Evolutionary conservation across 2,329 filamentous ascomycete species (phyloP), one percentile per base, ranked within the genome.

Genomic region (Epichloe scottii): DNA sequence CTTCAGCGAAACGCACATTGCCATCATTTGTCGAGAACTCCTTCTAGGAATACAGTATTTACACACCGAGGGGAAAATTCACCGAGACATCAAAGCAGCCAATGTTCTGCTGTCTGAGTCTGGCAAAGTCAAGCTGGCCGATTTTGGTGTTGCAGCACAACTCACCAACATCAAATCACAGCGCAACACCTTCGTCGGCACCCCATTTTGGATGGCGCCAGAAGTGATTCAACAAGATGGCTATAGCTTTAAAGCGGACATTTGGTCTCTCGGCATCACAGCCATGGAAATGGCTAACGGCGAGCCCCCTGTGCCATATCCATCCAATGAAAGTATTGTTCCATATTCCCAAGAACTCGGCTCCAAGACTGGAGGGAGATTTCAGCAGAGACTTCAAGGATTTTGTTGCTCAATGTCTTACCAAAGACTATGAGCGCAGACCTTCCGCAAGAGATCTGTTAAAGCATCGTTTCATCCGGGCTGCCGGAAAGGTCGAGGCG

Each of bases 141-240:
- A 98, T 69, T 98, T 98, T 64, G 93, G 93, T 53, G 93, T 98
- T 41, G 93, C 93, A 7, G 91, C 93, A 33, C 93, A 98, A 67
- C 76, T 98, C 61, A 95, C 89, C 54, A 95, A 96, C 64, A 95
- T 97, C 71, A 96, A 96, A 69, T 96, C 91, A 2, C 89, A 96
- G 67, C 82, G 93, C 50, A 91, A 97, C 68, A 98, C 93, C 0
- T 97, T 98, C 62, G 93, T 98, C 19, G 93, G 93, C 19, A 97
- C 91, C 0, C 93, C 93, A 0, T 95, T 94, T 64, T 95, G 89
- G 89, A 95, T 95, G 89, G 89, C 89, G 1, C 89, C 89, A 1
- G 89, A 95, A 64, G 89, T 95, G 37, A 95, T 95, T 58, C 85
- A 94, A 65, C 89, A 95, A 68, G 81, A 87, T 56, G 79, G 78